Evolutionary conservation across 1,284 basidiomycete species (phyloP).

Genomic region (Anthracocystis setariae): DNA sequence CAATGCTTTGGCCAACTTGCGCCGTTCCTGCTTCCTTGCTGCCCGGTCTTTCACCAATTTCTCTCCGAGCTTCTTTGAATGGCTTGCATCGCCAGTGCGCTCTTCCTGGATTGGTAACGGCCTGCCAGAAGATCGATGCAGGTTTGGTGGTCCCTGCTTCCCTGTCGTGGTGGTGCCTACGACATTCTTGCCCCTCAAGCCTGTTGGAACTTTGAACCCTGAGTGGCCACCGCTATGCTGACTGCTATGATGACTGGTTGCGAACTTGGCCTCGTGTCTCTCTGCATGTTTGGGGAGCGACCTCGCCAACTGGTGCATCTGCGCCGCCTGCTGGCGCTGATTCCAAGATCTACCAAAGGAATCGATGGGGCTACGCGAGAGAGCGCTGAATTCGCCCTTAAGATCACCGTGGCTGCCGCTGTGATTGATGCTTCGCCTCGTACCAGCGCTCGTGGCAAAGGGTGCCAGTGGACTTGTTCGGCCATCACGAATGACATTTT

Average conservation of each 20-base stretch:
- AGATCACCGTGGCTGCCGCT: conserved; percentile 49
- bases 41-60: conserved; percentile 19
- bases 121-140: conserved; percentile 11
- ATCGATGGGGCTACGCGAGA: conserved; percentile 23
- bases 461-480: conserved; percentile 30
- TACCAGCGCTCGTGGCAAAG: conserved; percentile 24
- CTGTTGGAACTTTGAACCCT: conserved; percentile 40
- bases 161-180: conserved; percentile 1
- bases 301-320: conserved; percentile 22
- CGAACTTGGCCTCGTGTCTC: conserved; percentile 9
- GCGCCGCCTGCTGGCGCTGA: conserved; percentile 9
- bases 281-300: conserved; percentile 41
- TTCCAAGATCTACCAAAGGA: conserved; percentile 24
- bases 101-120: conserved; percentile 42
- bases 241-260: conserved; percentile 28
- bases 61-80: conserved; percentile 15
- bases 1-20: conserved; percentile 13
- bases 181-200: conserved; percentile 10
- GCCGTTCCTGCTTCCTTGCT: conserved; percentile 17
- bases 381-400: conserved; percentile 17
- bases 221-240: conserved; percentile 41
- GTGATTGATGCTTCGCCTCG: conserved; percentile 32
- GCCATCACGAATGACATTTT: conserved; percentile 34
- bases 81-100: conserved; percentile 11
- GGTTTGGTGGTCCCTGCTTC: conserved; percentile 19